Evolutionary conservation across 345 rosid species (phyloP).

Genomic region (Punica granatum): DNA sequence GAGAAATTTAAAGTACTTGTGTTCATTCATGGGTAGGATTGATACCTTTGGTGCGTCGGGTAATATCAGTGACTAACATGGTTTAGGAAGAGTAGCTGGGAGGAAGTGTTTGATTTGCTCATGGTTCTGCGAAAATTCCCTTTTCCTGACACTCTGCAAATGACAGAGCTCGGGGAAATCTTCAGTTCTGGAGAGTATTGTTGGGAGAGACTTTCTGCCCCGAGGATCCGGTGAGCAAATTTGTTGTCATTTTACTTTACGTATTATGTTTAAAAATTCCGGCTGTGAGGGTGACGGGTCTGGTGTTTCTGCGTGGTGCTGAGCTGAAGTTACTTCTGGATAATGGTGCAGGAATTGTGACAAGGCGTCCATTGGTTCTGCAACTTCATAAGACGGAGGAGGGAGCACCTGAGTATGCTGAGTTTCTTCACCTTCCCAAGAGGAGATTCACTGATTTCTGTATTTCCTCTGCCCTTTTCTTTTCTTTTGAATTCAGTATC

Average conservation of each 20-base stretch:
- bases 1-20: no score
- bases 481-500: background rate
- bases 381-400: constrained; percentile 82
- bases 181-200: constrained; percentile 94
- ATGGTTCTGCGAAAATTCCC: background rate
- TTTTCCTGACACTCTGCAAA: background rate
- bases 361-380: constrained; percentile 82
- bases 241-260: background rate
- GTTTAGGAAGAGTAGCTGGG: background rate
- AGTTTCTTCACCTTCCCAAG: constrained; percentile 78
- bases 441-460: constrained; percentile 62
- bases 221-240: constrained; percentile 82
- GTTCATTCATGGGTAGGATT: no score
- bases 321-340: background rate
- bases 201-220: constrained; percentile 93
- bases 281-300: background rate
- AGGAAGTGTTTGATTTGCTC: background rate
- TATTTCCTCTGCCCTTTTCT: constrained; percentile 15
- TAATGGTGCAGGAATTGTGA: constrained; percentile 61
- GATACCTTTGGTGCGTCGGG: background rate
- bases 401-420: constrained; percentile 72
- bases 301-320: background rate
- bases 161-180: constrained; percentile 93
- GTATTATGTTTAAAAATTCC: background rate
- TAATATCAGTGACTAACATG: background rate